A percentile compares a stretch with the other conserved stretches of the same genome.
Evolutionary conservation across 140 eudicot genomes (phyloP).

Genomic region (Stevia rebaudiana): DNA sequence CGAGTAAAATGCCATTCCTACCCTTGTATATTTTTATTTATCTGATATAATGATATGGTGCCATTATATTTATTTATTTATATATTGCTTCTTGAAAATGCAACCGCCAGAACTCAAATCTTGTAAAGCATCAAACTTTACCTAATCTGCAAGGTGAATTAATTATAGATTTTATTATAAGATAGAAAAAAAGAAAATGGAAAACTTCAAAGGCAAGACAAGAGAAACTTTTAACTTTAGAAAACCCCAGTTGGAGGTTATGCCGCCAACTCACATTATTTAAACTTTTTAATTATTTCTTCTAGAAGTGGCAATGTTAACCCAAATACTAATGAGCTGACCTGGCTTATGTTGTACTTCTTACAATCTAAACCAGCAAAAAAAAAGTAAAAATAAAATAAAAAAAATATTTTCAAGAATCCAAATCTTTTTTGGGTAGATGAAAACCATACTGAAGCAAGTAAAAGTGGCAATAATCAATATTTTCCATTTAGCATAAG

Average conservation of each 20-base stretch:
- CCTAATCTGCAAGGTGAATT: slow-evolving; percentile 13
- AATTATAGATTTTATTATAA: slow-evolving; percentile 13
- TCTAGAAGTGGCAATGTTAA: not conserved
- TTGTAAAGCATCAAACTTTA: slow-evolving; percentile 31
- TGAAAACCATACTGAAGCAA: not conserved
- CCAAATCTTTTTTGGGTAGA: not conserved
- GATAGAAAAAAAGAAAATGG: slow-evolving; percentile 8
- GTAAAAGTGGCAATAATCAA: not conserved
- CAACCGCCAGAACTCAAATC: slow-evolving; percentile 18
- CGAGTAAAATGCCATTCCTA: slow-evolving; percentile 52
- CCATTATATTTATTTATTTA: slow-evolving; percentile 27
- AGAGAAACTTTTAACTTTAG: slow-evolving; percentile 19
- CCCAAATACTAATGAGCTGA: not conserved
- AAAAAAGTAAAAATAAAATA: not conserved
- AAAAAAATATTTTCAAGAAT: not conserved
- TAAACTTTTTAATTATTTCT: not conserved
- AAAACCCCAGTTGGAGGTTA: slow-evolving; percentile 9
- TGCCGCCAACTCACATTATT: slow-evolving; percentile 20
- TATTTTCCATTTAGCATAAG: not conserved
- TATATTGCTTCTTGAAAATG: slow-evolving; percentile 21
- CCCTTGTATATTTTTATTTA: slow-evolving; percentile 1
- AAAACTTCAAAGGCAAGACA: slow-evolving; percentile 32
- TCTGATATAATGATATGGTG: slow-evolving; percentile 22
- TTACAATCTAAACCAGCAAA: not conserved
- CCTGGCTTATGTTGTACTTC: not conserved